A percentile compares a stretch with the other conserved stretches of the same genome.
phyloP scores from a whole-genome alignment of 2,329 filamentous ascomycete species.

The Neoarthrinium moseri region DNA sequence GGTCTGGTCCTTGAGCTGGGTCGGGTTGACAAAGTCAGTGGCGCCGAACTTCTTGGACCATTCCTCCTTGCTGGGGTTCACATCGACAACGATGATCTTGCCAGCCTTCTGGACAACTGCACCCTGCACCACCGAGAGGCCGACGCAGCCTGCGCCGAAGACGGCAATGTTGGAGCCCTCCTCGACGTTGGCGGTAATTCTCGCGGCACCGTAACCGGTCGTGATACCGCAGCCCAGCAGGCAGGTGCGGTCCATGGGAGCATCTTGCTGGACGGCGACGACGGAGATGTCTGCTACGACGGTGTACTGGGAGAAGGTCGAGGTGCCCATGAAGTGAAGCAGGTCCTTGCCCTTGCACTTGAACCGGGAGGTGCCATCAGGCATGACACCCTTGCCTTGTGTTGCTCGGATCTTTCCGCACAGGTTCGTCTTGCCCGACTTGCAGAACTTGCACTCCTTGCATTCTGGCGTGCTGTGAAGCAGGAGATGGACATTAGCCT shows the following conservation, averaged over 20 bases:
- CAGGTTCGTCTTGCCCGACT: slow-evolving; percentile 98
- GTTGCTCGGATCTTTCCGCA: slow-evolving; percentile 98
- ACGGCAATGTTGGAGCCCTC: slow-evolving; percentile 86
- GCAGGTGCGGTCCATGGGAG: slow-evolving; percentile 94
- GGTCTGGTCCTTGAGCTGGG: slow-evolving; percentile 71
- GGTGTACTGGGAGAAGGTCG: slow-evolving; percentile 98
- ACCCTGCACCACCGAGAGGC: slow-evolving; percentile 92
- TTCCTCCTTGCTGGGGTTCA: slow-evolving; percentile 87
- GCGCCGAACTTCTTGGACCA: slow-evolving; percentile 95
- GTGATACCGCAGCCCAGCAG: slow-evolving; percentile 97
- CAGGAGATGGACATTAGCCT: slow-evolving; percentile 13
- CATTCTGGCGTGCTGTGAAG: slow-evolving; percentile 84
- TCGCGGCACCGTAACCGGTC: slow-evolving; percentile 93
- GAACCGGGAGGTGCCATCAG: slow-evolving; percentile 93
- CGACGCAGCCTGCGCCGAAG: slow-evolving; percentile 95
- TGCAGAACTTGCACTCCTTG: slow-evolving; percentile 98
- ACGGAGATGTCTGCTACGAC: slow-evolving; percentile 98
- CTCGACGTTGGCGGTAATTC: slow-evolving; percentile 90
- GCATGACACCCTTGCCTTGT: slow-evolving; percentile 95
- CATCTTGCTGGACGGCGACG: slow-evolving; percentile 85
- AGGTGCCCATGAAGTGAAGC: slow-evolving; percentile 98
- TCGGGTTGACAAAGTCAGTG: slow-evolving; percentile 95
- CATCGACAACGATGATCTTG: slow-evolving; percentile 71
- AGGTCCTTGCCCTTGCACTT: slow-evolving; percentile 92
- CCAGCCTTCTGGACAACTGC: slow-evolving; percentile 79